These are phyloP conservation scores for Pterocarpus macrocarpus DNA, from an alignment of 306 rosid genomes.

Conservation along the genomic window DNA sequence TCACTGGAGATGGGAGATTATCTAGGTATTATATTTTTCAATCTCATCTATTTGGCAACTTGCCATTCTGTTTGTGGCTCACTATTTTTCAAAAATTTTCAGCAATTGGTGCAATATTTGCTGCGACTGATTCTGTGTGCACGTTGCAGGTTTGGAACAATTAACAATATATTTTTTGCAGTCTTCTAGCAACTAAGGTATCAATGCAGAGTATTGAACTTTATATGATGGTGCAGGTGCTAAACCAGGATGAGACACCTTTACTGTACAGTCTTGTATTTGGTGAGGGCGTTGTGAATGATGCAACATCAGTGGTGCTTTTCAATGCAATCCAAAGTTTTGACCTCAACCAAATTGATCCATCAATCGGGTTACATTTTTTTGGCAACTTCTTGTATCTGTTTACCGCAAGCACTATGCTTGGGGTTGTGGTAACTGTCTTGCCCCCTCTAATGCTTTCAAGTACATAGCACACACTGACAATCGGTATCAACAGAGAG, in stretches of 20 bases:
- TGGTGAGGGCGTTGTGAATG: slow-evolving; percentile 98
- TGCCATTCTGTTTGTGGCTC: slow-evolving; percentile 38
- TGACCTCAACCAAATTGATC: slow-evolving; percentile 73
- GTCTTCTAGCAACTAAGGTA: slow-evolving; percentile 40
- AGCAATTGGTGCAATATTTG: slow-evolving; percentile 98
- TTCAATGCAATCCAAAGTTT: slow-evolving; percentile 95
- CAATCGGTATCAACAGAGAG: not conserved
- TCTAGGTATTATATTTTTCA: slow-evolving; percentile 64
- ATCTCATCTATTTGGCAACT: slow-evolving; percentile 27
- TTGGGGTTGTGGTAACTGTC: slow-evolving; percentile 78
- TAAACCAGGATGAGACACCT: slow-evolving; percentile 98
- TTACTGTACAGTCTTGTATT: slow-evolving; percentile 96
- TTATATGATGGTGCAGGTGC: slow-evolving; percentile 71
- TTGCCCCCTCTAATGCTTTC: slow-evolving; percentile 39
- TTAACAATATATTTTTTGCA: slow-evolving; percentile 27
- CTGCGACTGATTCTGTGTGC: slow-evolving; percentile 99
- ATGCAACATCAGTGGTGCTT: slow-evolving; percentile 98
- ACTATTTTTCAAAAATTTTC: slow-evolving; percentile 39
- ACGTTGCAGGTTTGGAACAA: slow-evolving; percentile 85
- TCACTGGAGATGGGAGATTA: slow-evolving; percentile 75
- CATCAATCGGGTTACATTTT: slow-evolving; percentile 67
- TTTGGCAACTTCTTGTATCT: slow-evolving; percentile 82
- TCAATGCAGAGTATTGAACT: slow-evolving; percentile 39
- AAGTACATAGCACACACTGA: not conserved
- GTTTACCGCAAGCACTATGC: slow-evolving; percentile 79